phyloP scores from a whole-genome alignment of 177 flowering plant species.

The Telopea speciosissima region DNA sequence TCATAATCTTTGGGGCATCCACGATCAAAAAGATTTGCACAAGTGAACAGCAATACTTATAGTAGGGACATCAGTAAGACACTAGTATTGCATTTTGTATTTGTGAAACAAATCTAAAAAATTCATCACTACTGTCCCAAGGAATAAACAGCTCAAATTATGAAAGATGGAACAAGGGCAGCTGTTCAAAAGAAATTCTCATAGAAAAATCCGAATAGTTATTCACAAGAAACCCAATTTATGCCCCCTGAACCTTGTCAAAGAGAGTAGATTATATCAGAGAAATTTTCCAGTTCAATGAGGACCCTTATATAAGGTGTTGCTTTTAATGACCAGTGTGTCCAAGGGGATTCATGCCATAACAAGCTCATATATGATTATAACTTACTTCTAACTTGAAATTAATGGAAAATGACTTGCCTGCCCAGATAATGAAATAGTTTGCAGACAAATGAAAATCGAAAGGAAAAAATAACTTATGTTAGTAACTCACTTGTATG shows the following conservation, averaged over 20 bases:
- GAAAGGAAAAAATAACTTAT: background rate
- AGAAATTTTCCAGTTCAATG: background rate
- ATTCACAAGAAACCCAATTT: background rate
- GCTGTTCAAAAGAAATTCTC: background rate
- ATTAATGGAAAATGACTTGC: background rate
- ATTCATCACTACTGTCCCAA: no score
- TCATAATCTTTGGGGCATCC: no score
- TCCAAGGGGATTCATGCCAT: background rate
- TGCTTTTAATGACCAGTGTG: background rate
- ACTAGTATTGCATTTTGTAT: no score
- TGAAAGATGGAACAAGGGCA: background rate
- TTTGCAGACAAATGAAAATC: background rate
- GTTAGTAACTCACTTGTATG: slow-evolving; percentile 64
- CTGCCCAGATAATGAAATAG: background rate
- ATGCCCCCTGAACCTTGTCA: background rate
- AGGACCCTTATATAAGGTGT: background rate
- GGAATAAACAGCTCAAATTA: no score
- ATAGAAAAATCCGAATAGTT: background rate
- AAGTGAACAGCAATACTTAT: no score
- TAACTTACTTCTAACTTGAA: background rate
- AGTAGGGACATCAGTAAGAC: no score
- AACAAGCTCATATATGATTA: background rate
- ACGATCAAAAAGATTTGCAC: no score
- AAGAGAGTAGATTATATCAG: background rate
- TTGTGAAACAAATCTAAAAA: no score